These are phyloP conservation scores for Pascua guehoae DNA, from an alignment of 1,284 basidiomycete genomes.

Conservation along the genomic window DNA sequence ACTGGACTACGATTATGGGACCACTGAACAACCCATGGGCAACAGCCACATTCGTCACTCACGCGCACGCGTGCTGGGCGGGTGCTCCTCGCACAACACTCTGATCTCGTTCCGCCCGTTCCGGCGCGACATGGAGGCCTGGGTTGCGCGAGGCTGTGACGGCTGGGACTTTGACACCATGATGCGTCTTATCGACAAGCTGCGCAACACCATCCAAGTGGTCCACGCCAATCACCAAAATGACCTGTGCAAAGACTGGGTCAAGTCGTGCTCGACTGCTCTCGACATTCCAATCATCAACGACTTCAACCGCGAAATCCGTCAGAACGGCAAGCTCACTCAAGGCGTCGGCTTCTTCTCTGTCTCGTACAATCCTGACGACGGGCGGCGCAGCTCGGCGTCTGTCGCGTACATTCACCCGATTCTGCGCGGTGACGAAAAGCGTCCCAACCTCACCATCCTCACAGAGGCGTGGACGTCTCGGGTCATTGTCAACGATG, in stretches of 20 bases:
- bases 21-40: conserved; percentile 17
- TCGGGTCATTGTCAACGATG: conserved; percentile 14
- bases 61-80: conserved; percentile 19
- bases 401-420: conserved; percentile 21
- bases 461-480: conserved; percentile 22
- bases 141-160: conserved; percentile 6
- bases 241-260: conserved; percentile 17
- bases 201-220: conserved; percentile 16
- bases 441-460: conserved; percentile 18
- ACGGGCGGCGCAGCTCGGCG: conserved; percentile 11
- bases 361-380: conserved; percentile 21
- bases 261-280: conserved; percentile 7
- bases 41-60: conserved; percentile 21
- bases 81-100: conserved; percentile 20
- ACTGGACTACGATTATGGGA: conserved; percentile 21
- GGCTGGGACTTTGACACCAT: conserved; percentile 18
- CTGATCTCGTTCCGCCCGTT: conserved; percentile 23
- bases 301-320: conserved; percentile 18
- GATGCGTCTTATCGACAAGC: conserved; percentile 19
- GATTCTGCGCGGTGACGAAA: conserved; percentile 18
- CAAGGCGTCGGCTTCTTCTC: conserved; percentile 20
- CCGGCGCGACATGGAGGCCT: conserved; percentile 16
- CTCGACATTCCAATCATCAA: conserved; percentile 17
- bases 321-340: conserved; percentile 8
- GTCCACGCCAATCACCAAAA: conserved; percentile 18